Evolutionary conservation across 108 stramenopile genomes (phyloP).

Genomic region (Cylindrotheca fusiformis): DNA sequence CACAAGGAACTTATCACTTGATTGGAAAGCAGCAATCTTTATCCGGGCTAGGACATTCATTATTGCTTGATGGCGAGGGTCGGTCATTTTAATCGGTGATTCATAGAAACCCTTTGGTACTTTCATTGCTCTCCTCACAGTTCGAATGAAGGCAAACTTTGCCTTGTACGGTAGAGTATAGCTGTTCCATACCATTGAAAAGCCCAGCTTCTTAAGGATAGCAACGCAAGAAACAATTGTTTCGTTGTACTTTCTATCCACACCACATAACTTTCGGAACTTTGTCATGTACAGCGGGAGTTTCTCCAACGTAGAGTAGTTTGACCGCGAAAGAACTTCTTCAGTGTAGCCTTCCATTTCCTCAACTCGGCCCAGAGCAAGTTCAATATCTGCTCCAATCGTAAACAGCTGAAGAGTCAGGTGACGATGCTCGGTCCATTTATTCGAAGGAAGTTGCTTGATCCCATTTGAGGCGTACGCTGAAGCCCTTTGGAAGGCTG

Average conservation of each 20-base stretch:
- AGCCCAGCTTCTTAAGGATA: neutral
- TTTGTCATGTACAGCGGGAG: conserved; percentile 7
- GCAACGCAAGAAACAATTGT: neutral
- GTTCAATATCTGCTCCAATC: conserved; percentile 8
- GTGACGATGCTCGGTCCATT: conserved; percentile 8
- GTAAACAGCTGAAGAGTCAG: conserved; percentile 15
- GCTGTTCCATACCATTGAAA: neutral
- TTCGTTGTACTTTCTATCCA: neutral
- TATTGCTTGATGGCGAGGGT: neutral
- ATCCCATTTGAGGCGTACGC: conserved; percentile 22
- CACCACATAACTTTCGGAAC: neutral
- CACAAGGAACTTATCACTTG: neutral
- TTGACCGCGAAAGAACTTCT: conserved; percentile 7
- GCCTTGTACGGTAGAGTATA: neutral
- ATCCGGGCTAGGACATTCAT: neutral
- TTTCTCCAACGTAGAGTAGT: conserved; percentile 6
- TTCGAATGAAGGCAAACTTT: neutral
- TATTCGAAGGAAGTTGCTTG: neutral
- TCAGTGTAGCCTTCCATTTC: conserved; percentile 6
- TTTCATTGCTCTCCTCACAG: neutral
- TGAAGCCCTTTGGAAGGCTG: conserved; percentile 23
- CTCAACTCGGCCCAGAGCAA: conserved; percentile 16
- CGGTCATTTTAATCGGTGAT: neutral
- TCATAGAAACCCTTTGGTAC: neutral
- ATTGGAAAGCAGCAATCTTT: neutral